phyloP scores from a whole-genome alignment of 2,329 filamentous ascomycete genomes.

The Beauveria sp. region DNA sequence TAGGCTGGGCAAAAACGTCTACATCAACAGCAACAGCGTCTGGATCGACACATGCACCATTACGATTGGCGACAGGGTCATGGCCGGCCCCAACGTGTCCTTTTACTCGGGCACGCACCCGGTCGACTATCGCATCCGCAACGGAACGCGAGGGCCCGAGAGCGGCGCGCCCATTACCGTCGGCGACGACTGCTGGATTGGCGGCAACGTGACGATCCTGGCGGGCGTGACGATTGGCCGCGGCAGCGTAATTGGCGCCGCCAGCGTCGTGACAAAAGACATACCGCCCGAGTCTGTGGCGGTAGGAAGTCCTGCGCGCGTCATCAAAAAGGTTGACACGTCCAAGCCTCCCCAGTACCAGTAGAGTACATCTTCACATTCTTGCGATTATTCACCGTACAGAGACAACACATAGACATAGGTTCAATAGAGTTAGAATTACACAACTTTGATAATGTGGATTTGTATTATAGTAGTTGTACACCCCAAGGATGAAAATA shows the following conservation, averaged over 20 bases:
- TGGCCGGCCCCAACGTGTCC: constrained; percentile 71
- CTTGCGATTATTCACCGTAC: not conserved
- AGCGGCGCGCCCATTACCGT: constrained; percentile 64
- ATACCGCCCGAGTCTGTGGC: constrained; percentile 53
- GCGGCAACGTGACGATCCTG: constrained; percentile 62
- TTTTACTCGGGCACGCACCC: constrained; percentile 73
- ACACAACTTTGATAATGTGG: not conserved
- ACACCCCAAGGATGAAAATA: constrained; percentile 12
- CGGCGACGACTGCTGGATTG: constrained; percentile 76
- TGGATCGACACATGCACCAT: constrained; percentile 73
- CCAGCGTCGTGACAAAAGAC: constrained; percentile 74
- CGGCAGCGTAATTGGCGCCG: constrained; percentile 68
- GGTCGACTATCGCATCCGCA: constrained; percentile 63
- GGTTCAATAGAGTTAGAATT: not conserved
- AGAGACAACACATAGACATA: not conserved
- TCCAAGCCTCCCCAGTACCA: constrained; percentile 7
- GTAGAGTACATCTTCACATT: not conserved
- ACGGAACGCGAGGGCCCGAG: constrained; percentile 71
- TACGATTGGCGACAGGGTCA: constrained; percentile 65
- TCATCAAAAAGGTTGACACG: constrained; percentile 38
- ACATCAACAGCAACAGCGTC: constrained; percentile 65
- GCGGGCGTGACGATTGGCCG: constrained; percentile 72
- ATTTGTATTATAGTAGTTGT: constrained; percentile 14
- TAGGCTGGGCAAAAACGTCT: constrained; percentile 61
- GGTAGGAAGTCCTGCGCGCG: constrained; percentile 58